Conservation (phyloP, 2,329 filamentous ascomycete species). For the Onygenales sp. region DNA sequence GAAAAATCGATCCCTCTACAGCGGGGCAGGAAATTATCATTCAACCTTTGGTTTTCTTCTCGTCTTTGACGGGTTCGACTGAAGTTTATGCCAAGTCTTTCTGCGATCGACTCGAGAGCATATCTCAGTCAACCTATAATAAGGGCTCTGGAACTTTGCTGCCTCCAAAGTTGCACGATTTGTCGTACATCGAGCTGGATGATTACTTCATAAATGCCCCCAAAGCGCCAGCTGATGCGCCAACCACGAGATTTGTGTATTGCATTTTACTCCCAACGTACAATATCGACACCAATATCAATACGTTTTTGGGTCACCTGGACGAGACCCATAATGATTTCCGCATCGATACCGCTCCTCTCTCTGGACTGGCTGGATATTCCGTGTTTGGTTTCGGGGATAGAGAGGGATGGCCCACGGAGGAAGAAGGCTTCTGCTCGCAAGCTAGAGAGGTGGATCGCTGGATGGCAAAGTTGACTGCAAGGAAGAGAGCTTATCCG, state of each 20-base stretch:
- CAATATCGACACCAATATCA: conserved; percentile 87
- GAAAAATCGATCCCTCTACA: background rate
- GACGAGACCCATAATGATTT: conserved; percentile 95
- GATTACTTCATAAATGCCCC: conserved; percentile 80
- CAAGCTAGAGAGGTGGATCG: conserved; percentile 84
- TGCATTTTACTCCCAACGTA: conserved; percentile 80
- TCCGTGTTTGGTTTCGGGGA: conserved; percentile 93
- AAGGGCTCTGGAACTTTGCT: conserved; percentile 26
- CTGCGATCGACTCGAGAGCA: conserved; percentile 43
- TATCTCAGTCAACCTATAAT: conserved; percentile 20
- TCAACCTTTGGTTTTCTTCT: conserved; percentile 77
- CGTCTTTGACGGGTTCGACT: conserved; percentile 76
- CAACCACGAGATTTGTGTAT: conserved; percentile 61
- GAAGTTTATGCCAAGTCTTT: conserved; percentile 62
- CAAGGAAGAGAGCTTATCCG: conserved; percentile 75
- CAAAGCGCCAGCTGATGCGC: conserved; percentile 41
- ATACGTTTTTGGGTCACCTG: conserved; percentile 77
- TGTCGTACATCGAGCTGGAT: conserved; percentile 83
- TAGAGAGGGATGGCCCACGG: conserved; percentile 81
- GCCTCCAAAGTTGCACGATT: conserved; percentile 59
- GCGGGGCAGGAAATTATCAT: conserved; percentile 12
- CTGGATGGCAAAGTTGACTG: conserved; percentile 95
- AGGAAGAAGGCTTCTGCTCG: conserved; percentile 84
- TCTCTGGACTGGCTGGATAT: conserved; percentile 71
- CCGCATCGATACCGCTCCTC: conserved; percentile 79